Conservation (phyloP, 441 rosid species). For the Croton laevigatus region DNA sequence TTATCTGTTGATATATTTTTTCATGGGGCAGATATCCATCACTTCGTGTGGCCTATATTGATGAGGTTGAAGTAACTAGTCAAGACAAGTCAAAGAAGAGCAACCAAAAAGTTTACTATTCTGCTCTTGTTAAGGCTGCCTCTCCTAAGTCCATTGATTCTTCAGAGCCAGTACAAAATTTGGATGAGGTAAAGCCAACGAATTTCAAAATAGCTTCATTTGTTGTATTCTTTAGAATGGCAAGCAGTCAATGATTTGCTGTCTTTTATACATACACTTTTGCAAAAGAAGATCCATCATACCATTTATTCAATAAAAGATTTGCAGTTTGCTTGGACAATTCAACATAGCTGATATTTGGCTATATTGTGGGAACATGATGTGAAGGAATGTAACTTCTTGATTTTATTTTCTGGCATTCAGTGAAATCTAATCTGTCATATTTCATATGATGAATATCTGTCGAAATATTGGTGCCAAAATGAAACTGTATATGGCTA, state of each 20-base stretch:
- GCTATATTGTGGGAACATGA: no score
- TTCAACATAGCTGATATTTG: no score
- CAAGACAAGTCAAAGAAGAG: constrained; percentile 69
- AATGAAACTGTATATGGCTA: no score
- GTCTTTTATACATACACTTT: not conserved
- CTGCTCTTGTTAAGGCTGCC: constrained; percentile 88
- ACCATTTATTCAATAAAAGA: not conserved
- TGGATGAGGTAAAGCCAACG: constrained; percentile 76
- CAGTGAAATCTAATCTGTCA: no score
- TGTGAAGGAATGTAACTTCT: no score
- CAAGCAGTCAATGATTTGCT: not conserved
- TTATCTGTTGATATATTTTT: constrained; percentile 19
- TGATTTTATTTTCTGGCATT: no score
- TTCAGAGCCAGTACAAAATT: constrained; percentile 71
- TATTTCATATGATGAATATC: no score
- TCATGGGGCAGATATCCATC: constrained; percentile 77
- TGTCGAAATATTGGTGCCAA: no score
- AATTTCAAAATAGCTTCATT: not conserved
- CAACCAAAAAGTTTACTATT: constrained; percentile 75
- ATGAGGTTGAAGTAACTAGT: constrained; percentile 92
- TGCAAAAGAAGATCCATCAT: not conserved
- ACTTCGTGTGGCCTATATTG: constrained; percentile 97
- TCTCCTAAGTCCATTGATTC: constrained; percentile 79
- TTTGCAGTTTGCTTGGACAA: no score
- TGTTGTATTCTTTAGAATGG: not conserved